phyloP scores from a whole-genome alignment of 2,329 filamentous ascomycete genomes.

The Hypoxylon sp. region DNA sequence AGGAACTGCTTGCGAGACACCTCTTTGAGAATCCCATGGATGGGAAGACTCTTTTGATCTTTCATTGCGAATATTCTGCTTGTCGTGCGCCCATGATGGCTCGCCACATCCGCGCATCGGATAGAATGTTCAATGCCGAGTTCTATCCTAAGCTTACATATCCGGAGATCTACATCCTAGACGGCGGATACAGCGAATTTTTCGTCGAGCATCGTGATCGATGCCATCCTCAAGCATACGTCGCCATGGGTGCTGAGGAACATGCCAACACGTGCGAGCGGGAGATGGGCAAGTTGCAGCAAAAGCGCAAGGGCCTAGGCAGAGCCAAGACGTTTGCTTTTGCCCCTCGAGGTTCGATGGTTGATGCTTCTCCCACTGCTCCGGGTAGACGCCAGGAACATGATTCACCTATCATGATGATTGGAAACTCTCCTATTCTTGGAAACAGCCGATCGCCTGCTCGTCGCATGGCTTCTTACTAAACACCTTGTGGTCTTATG shows the following conservation, averaged over 20 bases:
- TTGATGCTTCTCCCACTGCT: slow-evolving; percentile 73
- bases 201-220: slow-evolving; percentile 82
- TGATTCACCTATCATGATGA: slow-evolving; percentile 60
- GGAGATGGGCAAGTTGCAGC: slow-evolving; percentile 92
- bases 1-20: slow-evolving; percentile 84
- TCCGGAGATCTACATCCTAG: slow-evolving; percentile 96
- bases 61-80: slow-evolving; percentile 98
- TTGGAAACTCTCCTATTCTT: slow-evolving; percentile 62
- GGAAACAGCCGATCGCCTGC: slow-evolving; percentile 67
- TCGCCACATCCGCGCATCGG: slow-evolving; percentile 89
- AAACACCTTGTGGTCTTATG: slow-evolving; percentile 22
- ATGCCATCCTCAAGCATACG: slow-evolving; percentile 95
- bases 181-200: slow-evolving; percentile 96
- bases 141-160: slow-evolving; percentile 92
- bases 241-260: slow-evolving; percentile 94
- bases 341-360: slow-evolving; percentile 75
- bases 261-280: slow-evolving; percentile 94
- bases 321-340: slow-evolving; percentile 97
- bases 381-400: slow-evolving; percentile 61
- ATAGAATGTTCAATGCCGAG: slow-evolving; percentile 87
- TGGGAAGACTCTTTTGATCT: slow-evolving; percentile 84
- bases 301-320: slow-evolving; percentile 83
- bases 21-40: slow-evolving; percentile 79
- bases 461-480: slow-evolving; percentile 77
- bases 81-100: slow-evolving; percentile 98